Base-by-base conservation (phyloP, 352 stramenopile species). In the Phytophthora ohioensis region DNA sequence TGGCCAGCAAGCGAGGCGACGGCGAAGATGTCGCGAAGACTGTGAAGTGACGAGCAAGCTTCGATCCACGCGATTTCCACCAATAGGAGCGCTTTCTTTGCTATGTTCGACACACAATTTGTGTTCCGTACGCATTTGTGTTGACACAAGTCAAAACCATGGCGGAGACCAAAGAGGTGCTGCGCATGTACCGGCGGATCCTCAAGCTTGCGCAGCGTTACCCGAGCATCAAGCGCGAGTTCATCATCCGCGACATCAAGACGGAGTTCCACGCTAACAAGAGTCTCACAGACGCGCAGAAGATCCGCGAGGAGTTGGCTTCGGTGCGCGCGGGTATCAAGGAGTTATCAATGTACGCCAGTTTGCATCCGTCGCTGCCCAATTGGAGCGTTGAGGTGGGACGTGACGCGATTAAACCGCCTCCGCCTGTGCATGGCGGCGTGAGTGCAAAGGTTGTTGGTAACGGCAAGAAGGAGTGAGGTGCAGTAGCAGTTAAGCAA, bases 231-330 rank as follows among this genome's bases (percentile, higher is more conserved):
- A 96, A 96, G 82, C 85, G 87, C 52, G 78, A 91, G 43, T 83
- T 87, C 12, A 90, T 96, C 61, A 76, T 95, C 52, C 71, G 75
- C 36, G 91, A 97, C 71, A 94, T 95, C 73, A 93, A 94, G 75
- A 73, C 80, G 43, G 84, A 95, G 72, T 94, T 95, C 78, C 88
- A 93, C 67, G 82, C 87, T 34, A 90, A 85, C 74, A 91, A 93
- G 75, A 34, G 64, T 42, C 66, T 93, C 38, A 86, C 83, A 36
- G 85, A 92, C 62, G 62, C 78, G 34, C 73, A 73, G 45, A 71
- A 78, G 54, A 91, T 96, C 49, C 69, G 81, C 53, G 65, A 91
- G 57, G 92, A 94, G 63, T 47, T 97, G 54, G 75, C 75, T 59
- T 78, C 88, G 7, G 88, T 85, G 51, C 84, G 80, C 48, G 76